Evolutionary conservation across 2,329 filamentous ascomycete species (phyloP).

Genomic region (Pseudomassariella vexata): DNA sequence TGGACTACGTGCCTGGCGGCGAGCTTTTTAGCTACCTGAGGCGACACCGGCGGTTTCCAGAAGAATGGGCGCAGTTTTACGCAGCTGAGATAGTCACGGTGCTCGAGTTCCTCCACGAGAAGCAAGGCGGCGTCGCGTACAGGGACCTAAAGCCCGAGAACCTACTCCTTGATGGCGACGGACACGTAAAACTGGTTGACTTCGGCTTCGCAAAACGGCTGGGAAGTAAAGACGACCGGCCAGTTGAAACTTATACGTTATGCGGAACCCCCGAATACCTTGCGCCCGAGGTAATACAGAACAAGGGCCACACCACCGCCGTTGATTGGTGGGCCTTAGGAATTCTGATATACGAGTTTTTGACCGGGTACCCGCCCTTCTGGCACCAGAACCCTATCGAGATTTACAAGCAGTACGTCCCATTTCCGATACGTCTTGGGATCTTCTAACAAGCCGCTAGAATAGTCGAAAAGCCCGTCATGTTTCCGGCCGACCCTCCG

Average conservation of each 20-base stretch:
- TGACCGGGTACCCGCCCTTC: conserved; percentile 80
- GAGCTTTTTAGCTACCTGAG: conserved; percentile 81
- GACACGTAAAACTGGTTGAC: conserved; percentile 77
- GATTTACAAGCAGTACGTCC: conserved; percentile 69
- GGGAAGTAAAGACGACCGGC: conserved; percentile 44
- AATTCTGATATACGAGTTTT: conserved; percentile 77
- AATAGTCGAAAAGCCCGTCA: conserved; percentile 72
- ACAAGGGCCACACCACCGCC: conserved; percentile 69
- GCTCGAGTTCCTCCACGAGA: conserved; percentile 73
- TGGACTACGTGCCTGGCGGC: conserved; percentile 78
- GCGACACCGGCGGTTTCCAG: conserved; percentile 72
- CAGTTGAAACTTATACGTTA: conserved; percentile 71
- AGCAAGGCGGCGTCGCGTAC: conserved; percentile 72
- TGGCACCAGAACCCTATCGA: conserved; percentile 85
- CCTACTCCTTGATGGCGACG: conserved; percentile 68
- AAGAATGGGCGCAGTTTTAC: conserved; percentile 74
- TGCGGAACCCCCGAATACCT: conserved; percentile 83
- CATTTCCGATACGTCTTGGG: neutral
- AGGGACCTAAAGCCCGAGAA: conserved; percentile 81
- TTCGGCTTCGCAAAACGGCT: conserved; percentile 82
- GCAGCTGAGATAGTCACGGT: conserved; percentile 79
- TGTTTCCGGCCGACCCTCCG: conserved; percentile 61
- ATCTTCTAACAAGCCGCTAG: conserved; percentile 31
- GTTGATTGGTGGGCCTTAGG: conserved; percentile 88
- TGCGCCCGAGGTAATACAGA: conserved; percentile 78